Base-by-base conservation (phyloP, 2,329 filamentous ascomycete species). In the Diaporthe caulivora region DNA sequence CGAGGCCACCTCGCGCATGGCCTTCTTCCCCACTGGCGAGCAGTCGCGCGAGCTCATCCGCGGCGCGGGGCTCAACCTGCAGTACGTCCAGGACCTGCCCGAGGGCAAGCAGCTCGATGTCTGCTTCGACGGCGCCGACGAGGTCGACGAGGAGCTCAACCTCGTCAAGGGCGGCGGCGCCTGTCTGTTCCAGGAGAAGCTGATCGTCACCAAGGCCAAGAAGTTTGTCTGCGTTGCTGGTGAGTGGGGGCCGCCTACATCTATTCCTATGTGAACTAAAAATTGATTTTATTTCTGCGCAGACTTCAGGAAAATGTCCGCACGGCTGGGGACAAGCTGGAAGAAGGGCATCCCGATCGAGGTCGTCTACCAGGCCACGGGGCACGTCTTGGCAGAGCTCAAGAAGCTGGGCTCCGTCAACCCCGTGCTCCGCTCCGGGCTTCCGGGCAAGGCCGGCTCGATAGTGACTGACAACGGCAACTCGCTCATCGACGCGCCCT, bases 151-250 rank as follows among this genome's bases (percentile, higher is more conserved):
- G 60, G 94, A 97, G 69, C 85, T 99, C 74, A 99, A 98, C 84
- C 95, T 96, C 81, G 98, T 99, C 86, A 98, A 98, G 86, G 97
- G 97, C 71, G 97, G 97, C 65, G 97, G 97, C 73, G 97, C 95
- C n/a, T 99, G 97, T 84, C 85, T 98, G 72, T 97, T 98, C 86
- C 97, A 98, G 83, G 97, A 99, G 86, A 99, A 99, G 87, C 88
- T 99, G 47, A 95, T 99, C 6, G 95, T 95, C 7, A 91, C 94
- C 74, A 90, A 93, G 65, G 93, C 95, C 4, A 93, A 91, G 83
- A 94, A 94, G 81, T 98, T 98, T 80, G 88, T 98, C 76, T 96
- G 94, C 79, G 94, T 97, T 73, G 95, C 94, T 72, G 93, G 92
- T 94, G 83, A 79, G 88, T 83, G 34, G 47, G 29, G 34, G 40